A percentile compares a stretch with the other conserved stretches of the same genome.
phyloP scores from a whole-genome alignment of 371 early-diverging fungal genomes.

The Batkoa obscura region DNA sequence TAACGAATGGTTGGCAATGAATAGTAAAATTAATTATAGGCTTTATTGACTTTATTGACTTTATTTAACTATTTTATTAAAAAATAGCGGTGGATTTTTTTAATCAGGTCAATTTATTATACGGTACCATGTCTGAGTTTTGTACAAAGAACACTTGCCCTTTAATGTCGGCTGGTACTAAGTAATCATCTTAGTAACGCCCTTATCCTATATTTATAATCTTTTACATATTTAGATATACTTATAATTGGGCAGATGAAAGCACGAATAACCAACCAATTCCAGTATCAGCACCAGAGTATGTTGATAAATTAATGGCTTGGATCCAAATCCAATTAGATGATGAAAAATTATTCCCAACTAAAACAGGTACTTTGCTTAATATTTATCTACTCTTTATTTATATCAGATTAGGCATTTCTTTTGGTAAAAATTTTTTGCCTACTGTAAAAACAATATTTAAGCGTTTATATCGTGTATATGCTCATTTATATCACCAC shows the following conservation, averaged over 20 bases:
- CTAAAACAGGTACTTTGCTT: constrained; percentile 30
- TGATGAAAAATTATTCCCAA: constrained; percentile 59
- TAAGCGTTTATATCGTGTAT: constrained; percentile 63
- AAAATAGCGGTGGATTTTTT: constrained; percentile 66
- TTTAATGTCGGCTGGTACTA: constrained; percentile 67
- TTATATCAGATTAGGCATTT: constrained; percentile 13
- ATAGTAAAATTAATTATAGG: constrained; percentile 20
- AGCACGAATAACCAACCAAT: constrained; percentile 32
- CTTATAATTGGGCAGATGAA: constrained; percentile 70
- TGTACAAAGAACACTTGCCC: constrained; percentile 65
- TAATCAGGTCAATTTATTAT: constrained; percentile 79
- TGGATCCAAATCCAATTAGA: constrained; percentile 66
- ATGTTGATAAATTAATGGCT: constrained; percentile 59
- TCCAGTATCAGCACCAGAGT: constrained; percentile 65
- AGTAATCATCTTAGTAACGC: constrained; percentile 8
- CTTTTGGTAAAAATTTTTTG: constrained; percentile 34
- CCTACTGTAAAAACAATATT: constrained; percentile 39
- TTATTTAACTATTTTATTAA: not conserved
- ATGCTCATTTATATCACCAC: constrained; percentile 70
- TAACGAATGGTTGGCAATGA: constrained; percentile 78
- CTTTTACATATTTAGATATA: constrained; percentile 22
- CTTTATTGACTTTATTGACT: not conserved
- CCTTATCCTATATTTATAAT: not conserved
- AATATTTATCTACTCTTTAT: not conserved
- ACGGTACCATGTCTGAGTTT: constrained; percentile 61